These are phyloP conservation scores for Ophiocordyceps camponoti-saundersi DNA, from an alignment of 2,329 filamentous ascomycete species.

Conservation along the genomic window DNA sequence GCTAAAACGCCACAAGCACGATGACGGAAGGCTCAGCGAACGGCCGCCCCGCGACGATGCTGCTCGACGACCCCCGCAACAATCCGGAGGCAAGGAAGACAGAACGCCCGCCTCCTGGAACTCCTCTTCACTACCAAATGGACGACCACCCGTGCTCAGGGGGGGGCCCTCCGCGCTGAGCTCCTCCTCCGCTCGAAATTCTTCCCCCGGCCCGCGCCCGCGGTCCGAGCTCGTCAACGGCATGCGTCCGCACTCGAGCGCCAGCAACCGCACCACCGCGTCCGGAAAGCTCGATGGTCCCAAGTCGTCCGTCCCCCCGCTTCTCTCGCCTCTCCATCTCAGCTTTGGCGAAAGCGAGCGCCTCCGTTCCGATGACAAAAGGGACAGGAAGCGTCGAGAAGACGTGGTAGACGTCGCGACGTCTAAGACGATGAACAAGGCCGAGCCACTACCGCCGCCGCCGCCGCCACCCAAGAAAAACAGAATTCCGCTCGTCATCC, in stretches of 20 bases:
- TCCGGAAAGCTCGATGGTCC: constrained; percentile 20
- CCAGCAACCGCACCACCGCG: constrained; percentile 15
- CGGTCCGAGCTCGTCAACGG: constrained; percentile 26
- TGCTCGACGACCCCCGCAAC: constrained; percentile 7
- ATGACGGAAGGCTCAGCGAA: constrained; percentile 15
- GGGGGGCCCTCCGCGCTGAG: constrained; percentile 5
- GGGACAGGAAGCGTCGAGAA: constrained; percentile 11
- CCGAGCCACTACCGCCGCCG: constrained; percentile 7
- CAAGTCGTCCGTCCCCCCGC: constrained; percentile 27
- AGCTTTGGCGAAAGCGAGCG: constrained; percentile 21
- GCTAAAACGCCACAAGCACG: constrained; percentile 28
- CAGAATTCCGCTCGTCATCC: constrained; percentile 21
- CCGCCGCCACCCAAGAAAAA: constrained; percentile 17
- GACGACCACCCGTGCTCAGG: constrained; percentile 15
- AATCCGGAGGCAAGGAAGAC: constrained; percentile 13
- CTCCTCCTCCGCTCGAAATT: constrained; percentile 9
- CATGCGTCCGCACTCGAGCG: constrained; percentile 13
- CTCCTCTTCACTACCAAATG: constrained; percentile 17
- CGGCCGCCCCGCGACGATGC: constrained; percentile 17
- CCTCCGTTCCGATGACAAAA: constrained; percentile 8
- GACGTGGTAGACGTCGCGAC: constrained; percentile 11
- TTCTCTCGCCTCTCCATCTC: constrained; percentile 35
- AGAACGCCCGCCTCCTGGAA: constrained; percentile 10
- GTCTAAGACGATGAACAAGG: constrained; percentile 7
- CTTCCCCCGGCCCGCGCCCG: constrained; percentile 20